Conservation (phyloP, 2,329 filamentous ascomycete genomes). For the Chalaropsis ovoidea region DNA sequence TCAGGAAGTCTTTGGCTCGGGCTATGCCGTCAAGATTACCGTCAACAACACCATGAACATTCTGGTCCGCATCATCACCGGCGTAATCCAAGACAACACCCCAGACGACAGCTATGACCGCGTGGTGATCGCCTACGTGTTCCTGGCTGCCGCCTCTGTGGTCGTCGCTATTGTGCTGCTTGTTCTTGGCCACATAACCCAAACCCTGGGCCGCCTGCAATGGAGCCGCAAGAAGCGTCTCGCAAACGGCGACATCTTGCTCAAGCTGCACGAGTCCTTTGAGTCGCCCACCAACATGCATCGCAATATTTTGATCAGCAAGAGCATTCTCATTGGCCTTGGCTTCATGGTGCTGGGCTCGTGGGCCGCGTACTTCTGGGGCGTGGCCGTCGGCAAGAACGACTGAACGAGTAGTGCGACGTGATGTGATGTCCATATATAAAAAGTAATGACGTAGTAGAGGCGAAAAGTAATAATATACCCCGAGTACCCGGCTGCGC, state of each 20-base stretch:
- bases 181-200: slow-evolving; percentile 33
- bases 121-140: slow-evolving; percentile 47
- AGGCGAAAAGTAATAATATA: neutral
- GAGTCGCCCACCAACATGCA: slow-evolving; percentile 31
- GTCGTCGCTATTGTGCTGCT: slow-evolving; percentile 38
- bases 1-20: slow-evolving; percentile 50
- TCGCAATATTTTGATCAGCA: slow-evolving; percentile 37
- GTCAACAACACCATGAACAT: slow-evolving; percentile 56
- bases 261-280: slow-evolving; percentile 36
- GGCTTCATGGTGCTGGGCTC: slow-evolving; percentile 41
- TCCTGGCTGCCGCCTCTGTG: slow-evolving; percentile 42
- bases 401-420: slow-evolving; percentile 20
- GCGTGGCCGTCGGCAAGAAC: slow-evolving; percentile 45
- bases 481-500: neutral
- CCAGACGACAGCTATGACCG: slow-evolving; percentile 47
- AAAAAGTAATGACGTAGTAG: neutral
- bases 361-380: slow-evolving; percentile 52
- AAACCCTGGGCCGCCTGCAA: slow-evolving; percentile 43
- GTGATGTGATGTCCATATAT: neutral
- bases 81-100: slow-evolving; percentile 46
- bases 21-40: slow-evolving; percentile 50
- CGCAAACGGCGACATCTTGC: slow-evolving; percentile 36
- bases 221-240: slow-evolving; percentile 49
- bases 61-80: slow-evolving; percentile 47
- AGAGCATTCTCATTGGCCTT: slow-evolving; percentile 37